A percentile compares a stretch with the other conserved stretches of the same genome.
phyloP scores from a whole-genome alignment of 176 grass and related monocot species.

The Echinochloa phyllopogon region DNA sequence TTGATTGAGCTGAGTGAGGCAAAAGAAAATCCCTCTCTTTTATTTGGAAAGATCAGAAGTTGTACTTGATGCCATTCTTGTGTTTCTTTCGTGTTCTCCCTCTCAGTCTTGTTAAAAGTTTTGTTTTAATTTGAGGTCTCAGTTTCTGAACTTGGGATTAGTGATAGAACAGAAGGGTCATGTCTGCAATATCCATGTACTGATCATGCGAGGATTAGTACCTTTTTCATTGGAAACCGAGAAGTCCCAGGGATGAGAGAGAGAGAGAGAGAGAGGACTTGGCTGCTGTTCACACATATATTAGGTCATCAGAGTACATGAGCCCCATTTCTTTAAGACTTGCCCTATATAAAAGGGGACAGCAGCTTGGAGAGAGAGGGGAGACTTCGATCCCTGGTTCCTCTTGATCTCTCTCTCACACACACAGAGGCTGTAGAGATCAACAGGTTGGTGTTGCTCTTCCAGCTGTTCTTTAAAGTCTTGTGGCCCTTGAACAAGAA shows the following conservation, averaged over 20 bases:
- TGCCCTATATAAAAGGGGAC: slow-evolving; percentile 37
- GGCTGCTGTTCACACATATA: slow-evolving; percentile 63
- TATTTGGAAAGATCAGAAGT: background rate
- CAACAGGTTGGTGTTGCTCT: slow-evolving; percentile 48
- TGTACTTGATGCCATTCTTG: background rate
- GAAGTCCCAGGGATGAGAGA: background rate
- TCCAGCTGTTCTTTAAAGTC: slow-evolving; percentile 20
- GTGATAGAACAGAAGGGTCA: background rate
- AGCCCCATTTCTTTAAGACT: slow-evolving; percentile 34
- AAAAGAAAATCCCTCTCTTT: background rate
- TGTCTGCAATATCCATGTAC: slow-evolving; percentile 22
- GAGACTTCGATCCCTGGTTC: slow-evolving; percentile 20
- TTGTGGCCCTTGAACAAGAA: slow-evolving; percentile 29
- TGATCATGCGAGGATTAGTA: slow-evolving; percentile 4
- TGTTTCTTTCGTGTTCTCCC: background rate
- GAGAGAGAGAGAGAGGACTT: slow-evolving; percentile 24
- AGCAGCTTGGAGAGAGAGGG: background rate
- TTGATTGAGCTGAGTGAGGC: slow-evolving; percentile 9
- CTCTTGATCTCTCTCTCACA: slow-evolving; percentile 42
- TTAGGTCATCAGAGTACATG: slow-evolving; percentile 51
- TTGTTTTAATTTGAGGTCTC: slow-evolving; percentile 8
- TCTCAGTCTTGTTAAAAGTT: background rate
- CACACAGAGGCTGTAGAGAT: background rate
- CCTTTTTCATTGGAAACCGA: slow-evolving; percentile 33
- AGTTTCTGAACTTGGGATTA: background rate